Evolutionary conservation across 768 basidiomycete species (phyloP).

Genomic region (Melanogaster broomeanus): DNA sequence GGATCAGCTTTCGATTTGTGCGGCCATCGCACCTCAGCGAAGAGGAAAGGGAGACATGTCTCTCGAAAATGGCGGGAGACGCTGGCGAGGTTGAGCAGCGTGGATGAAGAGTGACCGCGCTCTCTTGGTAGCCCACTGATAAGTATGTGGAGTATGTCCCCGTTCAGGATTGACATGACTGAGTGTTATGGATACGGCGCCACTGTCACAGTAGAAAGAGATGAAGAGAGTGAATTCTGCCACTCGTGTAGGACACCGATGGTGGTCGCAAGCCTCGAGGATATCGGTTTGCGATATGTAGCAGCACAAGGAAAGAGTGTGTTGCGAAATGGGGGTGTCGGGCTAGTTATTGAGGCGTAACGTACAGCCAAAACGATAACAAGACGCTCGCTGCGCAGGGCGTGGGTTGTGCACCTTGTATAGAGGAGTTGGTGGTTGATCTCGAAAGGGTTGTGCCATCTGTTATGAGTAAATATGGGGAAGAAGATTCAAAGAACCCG

Average conservation of each 20-base stretch:
- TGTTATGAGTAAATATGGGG: conserved; percentile 14
- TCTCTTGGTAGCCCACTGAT: conserved; percentile 25
- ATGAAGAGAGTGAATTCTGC: conserved; percentile 1
- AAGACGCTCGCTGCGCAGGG: not conserved
- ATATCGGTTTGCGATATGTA: not conserved
- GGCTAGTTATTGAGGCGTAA: conserved; percentile 5
- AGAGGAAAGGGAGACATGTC: conserved; percentile 33
- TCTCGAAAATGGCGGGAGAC: conserved; percentile 28
- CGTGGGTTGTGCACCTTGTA: not conserved
- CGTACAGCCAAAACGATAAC: conserved; percentile 23
- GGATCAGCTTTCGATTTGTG: conserved; percentile 29
- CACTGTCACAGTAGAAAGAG: conserved; percentile 2
- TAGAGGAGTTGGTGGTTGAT: conserved; percentile 5
- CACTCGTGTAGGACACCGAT: not conserved
- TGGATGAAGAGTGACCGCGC: not conserved
- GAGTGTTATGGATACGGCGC: not conserved
- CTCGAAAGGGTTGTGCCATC: conserved; percentile 9
- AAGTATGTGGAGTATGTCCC: conserved; percentile 36
- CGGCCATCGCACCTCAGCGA: conserved; percentile 35
- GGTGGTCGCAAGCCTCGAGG: conserved; percentile 1
- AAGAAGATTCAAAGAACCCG: conserved; percentile 5
- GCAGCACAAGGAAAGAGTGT: not conserved
- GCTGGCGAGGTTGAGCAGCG: conserved; percentile 25
- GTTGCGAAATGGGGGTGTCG: conserved; percentile 8
- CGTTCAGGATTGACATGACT: conserved; percentile 32